Evolutionary conservation across 495 filamentous ascomycete genomes (phyloP).

Genomic region (Penicillium goetzii): DNA sequence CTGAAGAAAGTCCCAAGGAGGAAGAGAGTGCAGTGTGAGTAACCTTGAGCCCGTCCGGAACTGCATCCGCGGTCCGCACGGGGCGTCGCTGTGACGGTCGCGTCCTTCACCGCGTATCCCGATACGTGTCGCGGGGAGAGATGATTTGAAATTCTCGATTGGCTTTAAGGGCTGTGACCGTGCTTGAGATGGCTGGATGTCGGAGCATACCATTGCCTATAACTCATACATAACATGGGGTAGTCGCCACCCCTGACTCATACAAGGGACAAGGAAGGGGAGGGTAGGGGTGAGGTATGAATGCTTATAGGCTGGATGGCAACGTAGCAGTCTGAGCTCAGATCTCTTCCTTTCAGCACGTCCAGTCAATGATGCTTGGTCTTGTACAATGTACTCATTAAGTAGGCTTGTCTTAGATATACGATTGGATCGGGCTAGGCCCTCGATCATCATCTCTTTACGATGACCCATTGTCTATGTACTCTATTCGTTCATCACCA

Average conservation of each 20-base stretch:
- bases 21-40: conserved; percentile 6
- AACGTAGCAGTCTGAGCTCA: conserved; percentile 17
- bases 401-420: not conserved
- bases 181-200: not conserved
- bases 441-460: not conserved
- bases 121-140: conserved; percentile 17
- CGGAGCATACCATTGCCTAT: not conserved
- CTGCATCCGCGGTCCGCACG: conserved; percentile 7
- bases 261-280: conserved; percentile 9
- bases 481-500: not conserved
- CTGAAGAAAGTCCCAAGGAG: not conserved
- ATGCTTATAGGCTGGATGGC: not conserved
- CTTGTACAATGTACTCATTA: not conserved
- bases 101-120: conserved; percentile 17
- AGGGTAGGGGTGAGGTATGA: not conserved
- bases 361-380: not conserved
- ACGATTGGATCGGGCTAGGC: conserved; percentile 2
- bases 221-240: not conserved
- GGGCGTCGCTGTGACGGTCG: conserved; percentile 5
- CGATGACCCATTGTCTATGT: not conserved
- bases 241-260: conserved; percentile 20
- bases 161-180: not conserved
- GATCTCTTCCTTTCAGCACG: conserved; percentile 9
- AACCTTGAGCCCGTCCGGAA: conserved; percentile 6
- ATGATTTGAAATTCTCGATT: not conserved